Evolutionary conservation across 2,329 filamentous ascomycete genomes (phyloP).

Genomic region (Claviceps lovelessii): DNA sequence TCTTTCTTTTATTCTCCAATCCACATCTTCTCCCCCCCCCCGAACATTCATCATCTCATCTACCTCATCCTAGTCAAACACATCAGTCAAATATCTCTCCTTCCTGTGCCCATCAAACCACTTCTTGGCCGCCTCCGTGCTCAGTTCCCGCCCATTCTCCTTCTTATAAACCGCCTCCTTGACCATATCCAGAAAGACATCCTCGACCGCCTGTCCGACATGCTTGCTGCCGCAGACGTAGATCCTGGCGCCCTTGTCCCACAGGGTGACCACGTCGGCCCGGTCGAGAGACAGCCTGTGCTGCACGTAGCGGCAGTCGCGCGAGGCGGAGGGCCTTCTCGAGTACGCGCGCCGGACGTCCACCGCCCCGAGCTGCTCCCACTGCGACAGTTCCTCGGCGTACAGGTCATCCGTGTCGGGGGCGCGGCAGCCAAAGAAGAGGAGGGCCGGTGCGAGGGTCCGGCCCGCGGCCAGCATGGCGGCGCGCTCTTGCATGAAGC

Average conservation of each 20-base stretch:
- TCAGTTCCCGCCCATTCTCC: conserved; percentile 13
- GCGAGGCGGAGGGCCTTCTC: conserved; percentile 24
- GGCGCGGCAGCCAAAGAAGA: conserved; percentile 50
- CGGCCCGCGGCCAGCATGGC: conserved; percentile 34
- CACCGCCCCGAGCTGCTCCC: conserved; percentile 47
- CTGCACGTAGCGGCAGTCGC: conserved; percentile 35
- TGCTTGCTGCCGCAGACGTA: conserved; percentile 50
- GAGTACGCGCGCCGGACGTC: conserved; percentile 46
- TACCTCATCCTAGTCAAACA: conserved; percentile 34
- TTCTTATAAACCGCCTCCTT: conserved; percentile 14
- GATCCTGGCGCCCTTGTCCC: conserved; percentile 34
- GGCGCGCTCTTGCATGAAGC: conserved; percentile 48
- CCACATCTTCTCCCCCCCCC: no score
- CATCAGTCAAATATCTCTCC: conserved; percentile 44
- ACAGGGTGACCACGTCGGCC: conserved; percentile 23
- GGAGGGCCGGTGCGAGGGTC: conserved; percentile 42
- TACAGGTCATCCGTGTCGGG: conserved; percentile 46
- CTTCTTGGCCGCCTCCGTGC: conserved; percentile 25
- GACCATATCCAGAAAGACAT: conserved; percentile 22
- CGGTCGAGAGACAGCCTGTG: conserved; percentile 25
- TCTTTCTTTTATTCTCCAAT: no score
- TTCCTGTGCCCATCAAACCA: conserved; percentile 39
- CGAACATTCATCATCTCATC: no score
- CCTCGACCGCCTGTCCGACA: conserved; percentile 33
- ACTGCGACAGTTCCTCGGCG: conserved; percentile 39